Conservation (phyloP, 1,284 basidiomycete genomes). For the Moesziomyces globuligerus region DNA sequence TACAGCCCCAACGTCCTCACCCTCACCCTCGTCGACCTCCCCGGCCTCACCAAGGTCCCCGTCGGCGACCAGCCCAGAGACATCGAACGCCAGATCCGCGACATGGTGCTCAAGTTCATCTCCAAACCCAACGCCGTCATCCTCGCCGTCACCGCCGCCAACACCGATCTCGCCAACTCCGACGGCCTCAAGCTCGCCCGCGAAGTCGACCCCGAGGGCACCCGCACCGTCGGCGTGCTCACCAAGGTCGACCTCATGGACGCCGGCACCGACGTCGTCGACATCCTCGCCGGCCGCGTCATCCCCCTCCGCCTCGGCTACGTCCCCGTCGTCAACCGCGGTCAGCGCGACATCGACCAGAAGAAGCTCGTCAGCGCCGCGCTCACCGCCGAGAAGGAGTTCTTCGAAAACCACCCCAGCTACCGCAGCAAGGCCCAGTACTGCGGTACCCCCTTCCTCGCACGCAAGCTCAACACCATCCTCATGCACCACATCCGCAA, state of each 20-base stretch:
- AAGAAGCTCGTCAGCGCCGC: slow-evolving; percentile 88
- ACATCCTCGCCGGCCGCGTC: slow-evolving; percentile 93
- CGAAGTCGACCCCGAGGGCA: slow-evolving; percentile 91
- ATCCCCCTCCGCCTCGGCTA: slow-evolving; percentile 98
- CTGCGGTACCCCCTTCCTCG: slow-evolving; percentile 93
- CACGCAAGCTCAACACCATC: slow-evolving; percentile 93
- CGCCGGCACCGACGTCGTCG: slow-evolving; percentile 94
- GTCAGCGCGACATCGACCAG: slow-evolving; percentile 95
- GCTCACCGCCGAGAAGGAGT: slow-evolving; percentile 85
- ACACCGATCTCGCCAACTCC: slow-evolving; percentile 97
- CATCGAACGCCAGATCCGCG: slow-evolving; percentile 95
- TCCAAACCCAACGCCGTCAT: slow-evolving; percentile 97
- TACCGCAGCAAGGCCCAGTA: slow-evolving; percentile 97
- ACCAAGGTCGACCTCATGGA: slow-evolving; percentile 99
- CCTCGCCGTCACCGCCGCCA: slow-evolving; percentile 93
- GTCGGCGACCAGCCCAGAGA: slow-evolving; percentile 78
- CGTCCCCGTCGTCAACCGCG: slow-evolving; percentile 96
- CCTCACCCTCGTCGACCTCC: slow-evolving; percentile 93
- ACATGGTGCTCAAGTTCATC: slow-evolving; percentile 91
- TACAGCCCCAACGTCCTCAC: slow-evolving; percentile 97
- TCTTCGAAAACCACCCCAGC: slow-evolving; percentile 89
- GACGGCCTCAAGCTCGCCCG: slow-evolving; percentile 96
- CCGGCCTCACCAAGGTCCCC: slow-evolving; percentile 85
- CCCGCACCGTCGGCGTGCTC: slow-evolving; percentile 93
- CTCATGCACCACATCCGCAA: slow-evolving; percentile 98